These are phyloP conservation scores for Neostapfia colusana DNA, from an alignment of 176 grass and related monocot genomes.

Conservation along the genomic window DNA sequence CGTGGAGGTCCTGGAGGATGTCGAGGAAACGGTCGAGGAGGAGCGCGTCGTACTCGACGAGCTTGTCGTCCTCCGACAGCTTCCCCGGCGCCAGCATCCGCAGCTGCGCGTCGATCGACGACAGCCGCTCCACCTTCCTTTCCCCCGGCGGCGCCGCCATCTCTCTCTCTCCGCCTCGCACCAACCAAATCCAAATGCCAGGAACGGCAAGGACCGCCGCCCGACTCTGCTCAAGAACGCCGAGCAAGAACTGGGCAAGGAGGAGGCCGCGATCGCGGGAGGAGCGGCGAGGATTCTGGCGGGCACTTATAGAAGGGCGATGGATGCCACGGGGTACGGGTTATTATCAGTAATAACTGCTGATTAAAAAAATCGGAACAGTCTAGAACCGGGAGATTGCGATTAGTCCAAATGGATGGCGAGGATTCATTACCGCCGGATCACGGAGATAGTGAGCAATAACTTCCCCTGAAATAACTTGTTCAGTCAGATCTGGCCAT, in stretches of 20 bases:
- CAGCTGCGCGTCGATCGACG: conserved; percentile 89
- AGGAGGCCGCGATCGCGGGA: neutral
- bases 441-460: neutral
- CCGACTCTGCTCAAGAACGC: neutral
- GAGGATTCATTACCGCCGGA: neutral
- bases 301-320: conserved; percentile 11
- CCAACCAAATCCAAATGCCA: neutral
- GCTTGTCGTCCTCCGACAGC: conserved; percentile 91
- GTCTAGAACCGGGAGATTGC: neutral
- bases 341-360: neutral
- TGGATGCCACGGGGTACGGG: neutral
- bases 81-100: conserved; percentile 66
- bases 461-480: neutral
- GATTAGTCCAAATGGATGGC: neutral
- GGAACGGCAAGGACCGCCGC: neutral
- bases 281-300: neutral
- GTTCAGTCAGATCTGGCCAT: neutral
- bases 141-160: conserved; percentile 26
- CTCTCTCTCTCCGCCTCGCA: neutral
- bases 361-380: neutral
- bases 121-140: conserved; percentile 52
- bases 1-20: conserved; percentile 65
- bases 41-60: conserved; percentile 86
- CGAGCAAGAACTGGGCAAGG: neutral
- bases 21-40: conserved; percentile 87